phyloP scores from a whole-genome alignment of 257 asterid genomes.

The Ajuga chamaepitys region DNA sequence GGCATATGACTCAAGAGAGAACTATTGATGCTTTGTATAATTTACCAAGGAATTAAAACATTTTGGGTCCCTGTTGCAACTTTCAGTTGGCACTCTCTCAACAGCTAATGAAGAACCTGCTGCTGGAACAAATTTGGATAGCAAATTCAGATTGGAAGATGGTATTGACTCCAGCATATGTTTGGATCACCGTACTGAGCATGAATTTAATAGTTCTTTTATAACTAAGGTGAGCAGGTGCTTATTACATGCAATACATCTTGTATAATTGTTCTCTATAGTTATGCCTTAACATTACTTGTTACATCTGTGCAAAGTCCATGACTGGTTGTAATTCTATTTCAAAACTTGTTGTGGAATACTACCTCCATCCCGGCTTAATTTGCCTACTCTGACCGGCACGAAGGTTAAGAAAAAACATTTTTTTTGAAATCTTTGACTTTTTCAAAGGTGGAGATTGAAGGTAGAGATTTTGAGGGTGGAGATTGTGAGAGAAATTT shows the following conservation, averaged over 20 bases:
- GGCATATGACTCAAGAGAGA: not conserved
- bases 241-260: not conserved
- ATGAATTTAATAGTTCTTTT: slow-evolving; percentile 21
- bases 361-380: too few relatives aligned
- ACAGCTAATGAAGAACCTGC: slow-evolving; percentile 40
- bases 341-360: not conserved
- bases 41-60: slow-evolving; percentile 14
- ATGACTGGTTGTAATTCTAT: not conserved
- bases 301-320: not conserved
- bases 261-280: not conserved
- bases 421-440: too few relatives aligned
- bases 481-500: too few relatives aligned
- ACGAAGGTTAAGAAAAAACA: too few relatives aligned
- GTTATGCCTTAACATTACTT: not conserved
- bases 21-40: slow-evolving; percentile 8
- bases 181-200: slow-evolving; percentile 28
- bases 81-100: slow-evolving; percentile 48
- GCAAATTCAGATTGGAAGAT: slow-evolving; percentile 45
- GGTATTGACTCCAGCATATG: slow-evolving; percentile 36
- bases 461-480: too few relatives aligned
- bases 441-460: too few relatives aligned
- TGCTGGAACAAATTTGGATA: slow-evolving; percentile 48
- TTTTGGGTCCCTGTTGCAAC: slow-evolving; percentile 14
- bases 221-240: slow-evolving; percentile 36
- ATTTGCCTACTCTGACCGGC: too few relatives aligned